Percentiles rank a stretch among this genome's conserved stretches.
Conservation (phyloP, 495 filamentous ascomycete species). For the Astrocystis sublimbata region DNA sequence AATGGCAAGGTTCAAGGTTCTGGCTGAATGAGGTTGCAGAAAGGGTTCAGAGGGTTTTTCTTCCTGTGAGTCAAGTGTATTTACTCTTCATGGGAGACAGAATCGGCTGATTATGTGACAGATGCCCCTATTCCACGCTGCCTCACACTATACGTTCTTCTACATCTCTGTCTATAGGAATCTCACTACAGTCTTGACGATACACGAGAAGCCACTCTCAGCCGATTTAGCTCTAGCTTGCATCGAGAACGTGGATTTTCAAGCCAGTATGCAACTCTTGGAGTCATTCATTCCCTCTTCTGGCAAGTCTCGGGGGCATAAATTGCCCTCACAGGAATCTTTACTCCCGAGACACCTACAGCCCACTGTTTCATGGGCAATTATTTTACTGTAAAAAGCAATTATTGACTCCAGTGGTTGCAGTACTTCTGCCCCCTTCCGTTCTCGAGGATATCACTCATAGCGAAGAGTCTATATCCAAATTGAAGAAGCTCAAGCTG, state of each 20-base stretch:
- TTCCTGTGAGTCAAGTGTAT: background rate
- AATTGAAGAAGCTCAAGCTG: background rate
- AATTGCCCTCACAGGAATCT: too few relatives aligned
- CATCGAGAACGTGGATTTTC: background rate
- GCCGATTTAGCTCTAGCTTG: background rate
- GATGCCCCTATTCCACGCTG: background rate
- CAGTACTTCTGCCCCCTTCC: background rate
- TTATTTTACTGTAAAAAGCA: too few relatives aligned
- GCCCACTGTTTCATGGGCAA: too few relatives aligned
- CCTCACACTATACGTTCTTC: background rate
- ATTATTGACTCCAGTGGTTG: too few relatives aligned
- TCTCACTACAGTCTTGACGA: background rate
- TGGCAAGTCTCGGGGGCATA: too few relatives aligned
- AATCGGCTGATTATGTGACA: background rate
- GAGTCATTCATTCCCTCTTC: too few relatives aligned
- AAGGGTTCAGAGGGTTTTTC: background rate
- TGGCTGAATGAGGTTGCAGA: too few relatives aligned
- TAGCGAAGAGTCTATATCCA: background rate
- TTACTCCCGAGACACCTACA: too few relatives aligned
- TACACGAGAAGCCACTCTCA: background rate
- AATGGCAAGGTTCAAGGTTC: too few relatives aligned
- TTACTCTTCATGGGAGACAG: too few relatives aligned
- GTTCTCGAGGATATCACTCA: background rate
- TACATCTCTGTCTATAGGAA: background rate
- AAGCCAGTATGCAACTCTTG: too few relatives aligned